These are phyloP conservation scores for Cryptococcus hybrid DNA, from an alignment of 1,284 basidiomycete species.

Conservation along the genomic window DNA sequence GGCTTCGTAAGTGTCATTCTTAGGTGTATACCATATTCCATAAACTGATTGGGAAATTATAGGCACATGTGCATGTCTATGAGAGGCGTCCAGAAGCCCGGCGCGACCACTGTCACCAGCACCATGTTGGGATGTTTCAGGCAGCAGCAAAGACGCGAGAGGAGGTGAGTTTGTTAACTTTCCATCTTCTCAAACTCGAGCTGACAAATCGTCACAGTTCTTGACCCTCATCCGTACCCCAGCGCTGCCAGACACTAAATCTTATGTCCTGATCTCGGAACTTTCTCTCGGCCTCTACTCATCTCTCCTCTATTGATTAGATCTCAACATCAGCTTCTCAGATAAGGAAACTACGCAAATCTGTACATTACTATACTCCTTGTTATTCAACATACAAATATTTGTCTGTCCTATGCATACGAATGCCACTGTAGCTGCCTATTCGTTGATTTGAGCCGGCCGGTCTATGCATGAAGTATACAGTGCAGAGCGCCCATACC, in stretches of 20 bases:
- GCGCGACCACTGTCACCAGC: conserved; percentile 92
- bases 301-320: not conserved
- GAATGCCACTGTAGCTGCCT: not conserved
- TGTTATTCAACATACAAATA: not conserved
- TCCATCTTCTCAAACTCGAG: not conserved
- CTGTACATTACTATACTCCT: not conserved
- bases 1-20: conserved; percentile 68
- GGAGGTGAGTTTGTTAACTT: conserved; percentile 57
- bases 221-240: conserved; percentile 21
- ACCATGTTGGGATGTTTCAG: conserved; percentile 99
- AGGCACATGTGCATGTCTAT: conserved; percentile 99
- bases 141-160: conserved; percentile 93
- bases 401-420: not conserved
- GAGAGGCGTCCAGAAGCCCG: conserved; percentile 99
- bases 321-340: not conserved
- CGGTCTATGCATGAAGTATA: too few relatives aligned
- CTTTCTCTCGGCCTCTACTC: not conserved
- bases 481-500: too few relatives aligned
- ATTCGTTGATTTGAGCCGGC: not conserved
- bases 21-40: not conserved
- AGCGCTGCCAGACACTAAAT: conserved; percentile 12
- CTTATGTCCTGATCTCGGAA: not conserved
- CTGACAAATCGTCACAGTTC: conserved; percentile 8
- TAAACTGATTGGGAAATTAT: conserved; percentile 6
- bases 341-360: too few relatives aligned